These are phyloP conservation scores for Rhodocollybia butyracea DNA, from an alignment of 768 basidiomycete genomes.

Conservation along the genomic window DNA sequence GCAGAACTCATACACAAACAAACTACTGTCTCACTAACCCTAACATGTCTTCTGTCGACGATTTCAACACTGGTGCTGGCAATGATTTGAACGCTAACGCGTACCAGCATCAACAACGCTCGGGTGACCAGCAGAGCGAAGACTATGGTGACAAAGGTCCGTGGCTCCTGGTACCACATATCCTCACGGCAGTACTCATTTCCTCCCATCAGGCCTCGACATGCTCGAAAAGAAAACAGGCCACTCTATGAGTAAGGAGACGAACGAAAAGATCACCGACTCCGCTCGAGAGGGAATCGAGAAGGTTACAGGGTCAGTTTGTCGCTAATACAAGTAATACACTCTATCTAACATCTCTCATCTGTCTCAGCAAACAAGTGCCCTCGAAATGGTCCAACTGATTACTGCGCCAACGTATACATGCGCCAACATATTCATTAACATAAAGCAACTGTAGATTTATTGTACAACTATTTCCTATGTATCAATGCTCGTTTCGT, in stretches of 20 bases:
- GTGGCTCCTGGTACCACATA: background rate
- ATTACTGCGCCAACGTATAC: too few species aligned
- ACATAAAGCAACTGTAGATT: too few species aligned
- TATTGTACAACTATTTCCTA: too few species aligned
- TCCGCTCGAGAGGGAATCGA: background rate
- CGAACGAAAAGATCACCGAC: slow-evolving; percentile 3
- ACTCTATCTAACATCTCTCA: too few species aligned
- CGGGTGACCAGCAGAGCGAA: background rate
- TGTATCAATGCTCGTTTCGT: too few species aligned
- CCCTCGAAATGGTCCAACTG: too few species aligned
- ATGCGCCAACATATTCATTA: too few species aligned
- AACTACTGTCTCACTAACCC: too few species aligned
- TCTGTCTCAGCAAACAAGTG: too few species aligned
- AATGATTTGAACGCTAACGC: background rate
- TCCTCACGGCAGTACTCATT: background rate
- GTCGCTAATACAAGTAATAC: too few species aligned
- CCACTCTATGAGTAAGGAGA: background rate
- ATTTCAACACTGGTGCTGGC: background rate
- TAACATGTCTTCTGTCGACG: slow-evolving; percentile 4
- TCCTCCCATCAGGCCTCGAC: background rate
- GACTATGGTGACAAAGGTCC: background rate
- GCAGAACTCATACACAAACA: background rate
- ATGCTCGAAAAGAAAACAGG: slow-evolving; percentile 4
- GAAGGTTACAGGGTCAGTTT: background rate
- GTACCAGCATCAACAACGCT: background rate